Percentiles rank a stretch among this genome's conserved stretches.
Conservation (phyloP, 164 flowering plant species). For the Berberis vulgaris region DNA sequence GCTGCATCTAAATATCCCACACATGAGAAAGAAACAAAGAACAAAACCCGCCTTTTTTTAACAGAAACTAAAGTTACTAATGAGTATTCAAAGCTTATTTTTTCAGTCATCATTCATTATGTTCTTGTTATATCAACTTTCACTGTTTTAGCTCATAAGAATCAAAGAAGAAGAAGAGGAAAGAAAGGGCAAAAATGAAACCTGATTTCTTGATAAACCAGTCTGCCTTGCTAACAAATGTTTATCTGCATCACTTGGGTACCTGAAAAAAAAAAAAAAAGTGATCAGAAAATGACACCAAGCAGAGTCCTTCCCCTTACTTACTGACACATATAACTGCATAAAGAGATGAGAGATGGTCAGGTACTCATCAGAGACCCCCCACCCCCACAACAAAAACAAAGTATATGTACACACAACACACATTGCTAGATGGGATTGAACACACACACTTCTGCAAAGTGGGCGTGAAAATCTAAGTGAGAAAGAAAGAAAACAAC, state of each 20-base stretch:
- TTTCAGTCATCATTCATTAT: not conserved
- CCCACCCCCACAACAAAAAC: not conserved
- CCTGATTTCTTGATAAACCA: constrained; percentile 47
- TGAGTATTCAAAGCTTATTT: not conserved
- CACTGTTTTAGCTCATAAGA: not conserved
- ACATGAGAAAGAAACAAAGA: constrained; percentile 3
- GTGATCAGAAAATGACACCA: constrained; percentile 14
- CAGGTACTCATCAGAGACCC: not conserved
- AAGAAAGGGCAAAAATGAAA: constrained; percentile 8
- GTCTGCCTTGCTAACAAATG: constrained; percentile 48
- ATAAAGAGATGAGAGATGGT: constrained; percentile 4
- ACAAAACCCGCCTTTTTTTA: constrained; percentile 1
- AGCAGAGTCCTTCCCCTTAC: not conserved
- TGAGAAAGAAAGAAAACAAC: constrained; percentile 12
- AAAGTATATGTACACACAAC: no score
- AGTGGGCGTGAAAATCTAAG: constrained; percentile 48
- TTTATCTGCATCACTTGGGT: constrained; percentile 52
- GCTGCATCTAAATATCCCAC: not conserved
- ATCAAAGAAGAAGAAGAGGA: not conserved
- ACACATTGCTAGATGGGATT: constrained; percentile 10
- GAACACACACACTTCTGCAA: constrained; percentile 15
- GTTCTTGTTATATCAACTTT: constrained; percentile 1
- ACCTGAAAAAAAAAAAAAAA: constrained; percentile 20
- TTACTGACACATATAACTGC: not conserved
- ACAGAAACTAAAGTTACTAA: constrained; percentile 2